These are phyloP conservation scores for Schwanniomyces yamadae DNA, from an alignment of 805 yeast species.

Conservation along the genomic window DNA sequence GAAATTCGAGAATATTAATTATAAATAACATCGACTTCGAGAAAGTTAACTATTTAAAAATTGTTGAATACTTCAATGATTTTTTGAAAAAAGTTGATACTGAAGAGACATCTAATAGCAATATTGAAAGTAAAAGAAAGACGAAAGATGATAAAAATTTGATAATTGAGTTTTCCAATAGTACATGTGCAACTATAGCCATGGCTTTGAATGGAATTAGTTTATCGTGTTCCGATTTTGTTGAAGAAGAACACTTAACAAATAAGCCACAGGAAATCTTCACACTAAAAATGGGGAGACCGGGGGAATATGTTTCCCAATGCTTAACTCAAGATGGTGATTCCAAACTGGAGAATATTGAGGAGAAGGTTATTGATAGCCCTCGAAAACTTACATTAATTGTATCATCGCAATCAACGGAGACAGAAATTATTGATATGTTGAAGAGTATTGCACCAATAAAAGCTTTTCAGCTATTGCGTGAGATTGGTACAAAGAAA, in stretches of 20 bases:
- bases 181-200: conserved; percentile 55
- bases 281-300: conserved; percentile 21
- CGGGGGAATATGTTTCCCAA: conserved; percentile 37
- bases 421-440: conserved; percentile 42
- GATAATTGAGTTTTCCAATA: conserved; percentile 51
- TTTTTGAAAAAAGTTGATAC: conserved; percentile 45
- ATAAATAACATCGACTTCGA: conserved; percentile 33
- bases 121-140: conserved; percentile 33
- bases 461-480: conserved; percentile 40
- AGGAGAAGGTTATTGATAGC: conserved; percentile 38
- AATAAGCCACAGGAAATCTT: conserved; percentile 10
- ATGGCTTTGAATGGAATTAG: conserved; percentile 40
- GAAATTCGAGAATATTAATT: conserved; percentile 30
- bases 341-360: conserved; percentile 17
- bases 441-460: conserved; percentile 43
- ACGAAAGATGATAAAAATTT: conserved; percentile 37
- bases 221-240: conserved; percentile 27
- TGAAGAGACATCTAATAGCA: conserved; percentile 33
- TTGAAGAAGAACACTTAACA: conserved; percentile 14
- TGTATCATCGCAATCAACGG: conserved; percentile 45
- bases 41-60: conserved; percentile 30
- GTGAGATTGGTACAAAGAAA: conserved; percentile 48
- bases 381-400: conserved; percentile 47
- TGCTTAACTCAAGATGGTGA: conserved; percentile 16
- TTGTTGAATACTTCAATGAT: conserved; percentile 46